Base-by-base conservation (phyloP, 352 stramenopile genomes). In the Phytophthora litchii region DNA sequence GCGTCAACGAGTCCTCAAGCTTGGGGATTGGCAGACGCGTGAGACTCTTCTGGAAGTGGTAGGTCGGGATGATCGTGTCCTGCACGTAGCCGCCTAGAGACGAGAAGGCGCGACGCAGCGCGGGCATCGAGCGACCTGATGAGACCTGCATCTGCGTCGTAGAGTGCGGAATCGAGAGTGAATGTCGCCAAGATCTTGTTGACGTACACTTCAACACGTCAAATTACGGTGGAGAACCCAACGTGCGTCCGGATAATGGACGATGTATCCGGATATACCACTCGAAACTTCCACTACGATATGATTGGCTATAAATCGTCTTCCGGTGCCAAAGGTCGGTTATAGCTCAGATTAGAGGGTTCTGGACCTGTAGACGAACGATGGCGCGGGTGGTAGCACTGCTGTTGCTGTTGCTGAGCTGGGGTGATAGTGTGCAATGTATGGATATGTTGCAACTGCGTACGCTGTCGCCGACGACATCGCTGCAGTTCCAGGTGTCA, bases 1-100 rank as follows among this genome's bases (percentile, higher is more conserved):
- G 84, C 52, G 78, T 64, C 16, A 96, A 36, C 52, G 88, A 84
- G 59, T 96, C 86, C 52, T 96, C 86, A 23, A 96, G 79, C 59
- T 92, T 91, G 45, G 88, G 88, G 51, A 96, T 91, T n/a, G 88
- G 88, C 57, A 96, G 67, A 12, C 86, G 84, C 69, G 70, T 81
- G 25, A 96, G 74, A 49, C 80, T 92, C 65, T 91, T 87, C 52
- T 96, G 88, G 64, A 96, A 96, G 66, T 95, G 86, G 62, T 75
- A 95, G 42, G 88, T 96, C 3, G 88, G 88, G 68, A 96, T 94
- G 38, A 92, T 65, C 4, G 86, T 96, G 51, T 96, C 72, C 50
- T 96, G 88, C 49, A 96, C 78, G 63, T 95, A 96, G 32, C 57
- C 64, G 17, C 37, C 16, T 31, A 61, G 19, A 6, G 63, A 69